Evolutionary conservation across 2,329 filamentous ascomycete genomes (phyloP), one percentile per base, ranked within the genome.

Genomic region (Lasiodiplodia hormozganensis): DNA sequence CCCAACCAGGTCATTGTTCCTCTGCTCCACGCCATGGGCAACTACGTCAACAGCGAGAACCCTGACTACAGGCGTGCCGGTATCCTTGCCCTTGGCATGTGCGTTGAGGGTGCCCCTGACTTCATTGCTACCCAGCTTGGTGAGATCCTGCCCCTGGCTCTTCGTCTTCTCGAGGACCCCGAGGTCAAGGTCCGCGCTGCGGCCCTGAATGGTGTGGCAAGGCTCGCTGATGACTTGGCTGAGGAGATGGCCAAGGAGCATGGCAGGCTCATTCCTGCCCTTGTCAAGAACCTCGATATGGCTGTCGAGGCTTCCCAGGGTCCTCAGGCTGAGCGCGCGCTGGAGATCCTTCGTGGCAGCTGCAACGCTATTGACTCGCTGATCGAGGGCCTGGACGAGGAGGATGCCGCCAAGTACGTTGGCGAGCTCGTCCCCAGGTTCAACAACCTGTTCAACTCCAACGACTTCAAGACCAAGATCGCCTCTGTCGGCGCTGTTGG

Each of bases 1-100:
- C 94, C 96, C 2, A 94, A 92, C 76, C 95, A 97, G 82, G 95
- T 97, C 47, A 91, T 97, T 68, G 93, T 97, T 25, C 95, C 96
- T 57, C 87, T 99, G 2, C 89, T 99, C 38, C 92, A 97, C 73
- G 89, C 92, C 65, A 91, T 98, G 73, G 90, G 93, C 47, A 87
- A 88, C 73, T 97, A 96, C 77, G 93, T 95, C 73, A 87, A 87
- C 73, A 90, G 89, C 76, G 82, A 86, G 69, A 87, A 96, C 76
- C 87, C 94, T 43, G 90, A 93, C 74, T 91, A 92, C 82, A 90
- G 95, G 70, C 92, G 95, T 81, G 94, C 95, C 67, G 94, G 92
- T 81, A 96, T 98, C 77, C 86, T 98, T 71, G 91, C 95, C 60
- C 87, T 99, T 5, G 95, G 95, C 69, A 96, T 95, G 84, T 95